phyloP scores from a whole-genome alignment of 352 stramenopile genomes.

The Pythium monospermum region DNA sequence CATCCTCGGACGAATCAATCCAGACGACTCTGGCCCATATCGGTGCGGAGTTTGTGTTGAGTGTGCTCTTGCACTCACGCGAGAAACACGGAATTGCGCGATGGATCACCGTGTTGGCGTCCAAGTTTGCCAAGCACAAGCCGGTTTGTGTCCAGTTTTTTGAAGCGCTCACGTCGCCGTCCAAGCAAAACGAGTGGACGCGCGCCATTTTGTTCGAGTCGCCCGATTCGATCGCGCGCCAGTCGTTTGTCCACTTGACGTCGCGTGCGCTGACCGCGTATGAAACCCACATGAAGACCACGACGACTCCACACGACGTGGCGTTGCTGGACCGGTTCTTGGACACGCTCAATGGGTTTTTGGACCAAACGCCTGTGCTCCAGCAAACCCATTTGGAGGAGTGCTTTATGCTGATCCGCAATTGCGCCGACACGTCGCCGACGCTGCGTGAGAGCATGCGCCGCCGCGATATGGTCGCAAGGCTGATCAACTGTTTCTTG shows the following conservation, averaged over 20 bases:
- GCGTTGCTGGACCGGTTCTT: constrained; percentile 36
- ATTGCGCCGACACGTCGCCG: constrained; percentile 60
- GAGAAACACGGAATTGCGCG: constrained; percentile 84
- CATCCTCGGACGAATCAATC: constrained; percentile 42
- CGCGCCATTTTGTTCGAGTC: constrained; percentile 77
- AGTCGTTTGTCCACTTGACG: constrained; percentile 83
- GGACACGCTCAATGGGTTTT: constrained; percentile 44
- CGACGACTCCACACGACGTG: constrained; percentile 15
- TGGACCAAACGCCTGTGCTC: constrained; percentile 70
- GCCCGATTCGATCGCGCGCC: constrained; percentile 76
- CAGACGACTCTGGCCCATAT: constrained; percentile 74
- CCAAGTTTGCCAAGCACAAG: constrained; percentile 73
- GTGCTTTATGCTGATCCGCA: constrained; percentile 80
- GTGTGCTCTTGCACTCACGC: constrained; percentile 82
- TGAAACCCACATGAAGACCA: constrained; percentile 42
- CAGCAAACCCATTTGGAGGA: constrained; percentile 85
- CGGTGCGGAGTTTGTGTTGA: constrained; percentile 83
- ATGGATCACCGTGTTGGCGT: constrained; percentile 73
- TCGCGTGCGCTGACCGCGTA: constrained; percentile 67
- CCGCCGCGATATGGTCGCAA: constrained; percentile 65
- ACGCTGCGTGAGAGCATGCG: constrained; percentile 48
- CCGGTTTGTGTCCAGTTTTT: constrained; percentile 70
- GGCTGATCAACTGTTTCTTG: constrained; percentile 80
- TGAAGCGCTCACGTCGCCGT: constrained; percentile 38
- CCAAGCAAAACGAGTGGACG: constrained; percentile 58